Evolutionary conservation across 352 stramenopile genomes (phyloP).

Genomic region (Phytophthora sp.): DNA sequence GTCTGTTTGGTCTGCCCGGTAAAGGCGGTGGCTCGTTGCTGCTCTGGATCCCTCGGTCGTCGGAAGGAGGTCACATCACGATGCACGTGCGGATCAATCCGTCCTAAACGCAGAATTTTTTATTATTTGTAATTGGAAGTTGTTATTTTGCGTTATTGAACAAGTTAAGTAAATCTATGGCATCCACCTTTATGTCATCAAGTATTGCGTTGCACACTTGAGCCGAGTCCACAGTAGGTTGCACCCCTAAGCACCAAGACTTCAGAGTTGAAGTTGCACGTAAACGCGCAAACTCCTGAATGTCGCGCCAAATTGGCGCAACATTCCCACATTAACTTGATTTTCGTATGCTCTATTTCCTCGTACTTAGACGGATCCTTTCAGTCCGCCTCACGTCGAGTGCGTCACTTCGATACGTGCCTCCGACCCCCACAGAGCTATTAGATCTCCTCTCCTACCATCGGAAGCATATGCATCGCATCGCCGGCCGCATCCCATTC

Average conservation of each 20-base stretch:
- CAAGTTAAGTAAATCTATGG: conserved; percentile 6
- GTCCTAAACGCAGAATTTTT: too few relatives aligned
- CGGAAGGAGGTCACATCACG: conserved; percentile 43
- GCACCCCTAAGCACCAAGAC: background rate
- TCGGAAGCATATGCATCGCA: conserved; percentile 25
- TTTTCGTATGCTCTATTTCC: background rate
- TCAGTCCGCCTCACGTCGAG: background rate
- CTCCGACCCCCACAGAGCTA: background rate
- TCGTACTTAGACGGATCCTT: conserved; percentile 6
- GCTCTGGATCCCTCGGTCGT: conserved; percentile 39
- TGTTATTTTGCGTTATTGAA: too few relatives aligned
- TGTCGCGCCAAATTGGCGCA: conserved; percentile 6
- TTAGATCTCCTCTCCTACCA: too few relatives aligned
- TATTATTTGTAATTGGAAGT: too few relatives aligned
- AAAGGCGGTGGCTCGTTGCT: conserved; percentile 32
- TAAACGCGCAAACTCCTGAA: conserved; percentile 20
- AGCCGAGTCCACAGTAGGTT: conserved; percentile 9
- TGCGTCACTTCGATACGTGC: conserved; percentile 22
- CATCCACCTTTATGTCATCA: background rate
- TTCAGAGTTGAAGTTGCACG: conserved; percentile 23
- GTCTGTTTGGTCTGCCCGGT: conserved; percentile 26
- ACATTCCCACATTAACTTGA: background rate
- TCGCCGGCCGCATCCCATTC: conserved; percentile 9
- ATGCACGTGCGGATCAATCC: conserved; percentile 55
- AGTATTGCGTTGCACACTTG: conserved; percentile 6